Evolutionary conservation across 164 flowering plant species (phyloP).

Genomic region (Litsea cubeba): DNA sequence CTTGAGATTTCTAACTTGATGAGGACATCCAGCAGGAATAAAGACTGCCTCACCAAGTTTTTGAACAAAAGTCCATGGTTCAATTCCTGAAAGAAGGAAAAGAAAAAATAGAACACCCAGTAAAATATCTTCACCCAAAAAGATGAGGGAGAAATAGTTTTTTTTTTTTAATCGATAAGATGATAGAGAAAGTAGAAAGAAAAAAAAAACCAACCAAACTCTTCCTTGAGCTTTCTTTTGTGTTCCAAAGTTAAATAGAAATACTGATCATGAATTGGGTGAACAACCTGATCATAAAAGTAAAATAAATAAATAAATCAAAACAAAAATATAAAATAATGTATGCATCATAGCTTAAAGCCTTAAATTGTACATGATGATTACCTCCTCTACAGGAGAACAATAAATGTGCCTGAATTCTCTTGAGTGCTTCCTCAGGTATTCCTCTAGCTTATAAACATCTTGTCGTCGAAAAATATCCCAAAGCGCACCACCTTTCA

Average conservation of each 20-base stretch:
- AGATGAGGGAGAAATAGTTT: too few relatives aligned
- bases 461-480: slow-evolving; percentile 35
- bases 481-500: slow-evolving; percentile 35
- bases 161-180: too few relatives aligned
- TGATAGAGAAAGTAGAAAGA: too few relatives aligned
- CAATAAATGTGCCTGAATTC: slow-evolving; percentile 26
- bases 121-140: not conserved
- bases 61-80: slow-evolving; percentile 89
- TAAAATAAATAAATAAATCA: not conserved
- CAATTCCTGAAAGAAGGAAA: slow-evolving; percentile 41
- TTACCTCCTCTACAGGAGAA: slow-evolving; percentile 25
- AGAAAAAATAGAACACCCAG: not conserved
- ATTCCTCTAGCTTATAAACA: slow-evolving; percentile 27
- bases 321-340: not conserved
- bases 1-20: slow-evolving; percentile 88
- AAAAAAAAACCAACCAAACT: slow-evolving; percentile 45
- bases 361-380: not conserved
- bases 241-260: slow-evolving; percentile 68
- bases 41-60: slow-evolving; percentile 82
- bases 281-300: slow-evolving; percentile 42
- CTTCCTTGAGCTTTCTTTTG: slow-evolving; percentile 73
- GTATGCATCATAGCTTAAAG: not conserved
- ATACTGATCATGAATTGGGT: slow-evolving; percentile 82
- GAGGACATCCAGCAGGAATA: slow-evolving; percentile 95
- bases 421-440: slow-evolving; percentile 26